A percentile compares a stretch with the other conserved stretches of the same genome.
Evolutionary conservation across 768 basidiomycete species (phyloP).

Genomic region (Lactarius pseudohatsudake): DNA sequence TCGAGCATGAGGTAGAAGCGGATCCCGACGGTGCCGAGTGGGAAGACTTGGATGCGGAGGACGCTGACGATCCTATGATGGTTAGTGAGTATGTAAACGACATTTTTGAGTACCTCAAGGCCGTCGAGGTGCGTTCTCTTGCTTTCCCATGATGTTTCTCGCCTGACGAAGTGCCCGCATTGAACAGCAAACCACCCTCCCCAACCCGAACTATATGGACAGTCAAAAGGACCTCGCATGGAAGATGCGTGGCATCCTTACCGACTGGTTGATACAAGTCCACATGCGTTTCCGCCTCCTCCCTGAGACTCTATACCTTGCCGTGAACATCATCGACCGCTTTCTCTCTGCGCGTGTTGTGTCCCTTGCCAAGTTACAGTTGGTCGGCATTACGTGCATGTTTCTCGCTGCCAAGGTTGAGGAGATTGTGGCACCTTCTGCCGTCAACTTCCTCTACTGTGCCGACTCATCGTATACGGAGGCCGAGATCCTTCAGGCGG

Average conservation of each 20-base stretch:
- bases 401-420: constrained; percentile 92
- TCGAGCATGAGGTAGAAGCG: constrained; percentile 55
- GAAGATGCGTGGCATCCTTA: constrained; percentile 85
- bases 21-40: constrained; percentile 68
- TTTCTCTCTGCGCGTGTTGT: constrained; percentile 60
- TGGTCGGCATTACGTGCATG: constrained; percentile 86
- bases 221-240: constrained; percentile 81
- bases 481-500: constrained; percentile 84
- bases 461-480: constrained; percentile 75
- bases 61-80: constrained; percentile 93
- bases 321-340: constrained; percentile 76
- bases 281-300: constrained; percentile 83
- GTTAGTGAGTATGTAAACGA: constrained; percentile 95
- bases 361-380: constrained; percentile 61
- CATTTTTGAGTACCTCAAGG: constrained; percentile 88
- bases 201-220: constrained; percentile 83
- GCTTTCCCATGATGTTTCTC: constrained; percentile 24
- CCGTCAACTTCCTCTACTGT: constrained; percentile 75
- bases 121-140: constrained; percentile 63
- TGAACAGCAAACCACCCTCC: constrained; percentile 68
- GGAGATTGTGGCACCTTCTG: constrained; percentile 86
- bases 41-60: constrained; percentile 92
- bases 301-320: constrained; percentile 90
- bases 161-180: background rate
- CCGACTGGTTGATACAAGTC: constrained; percentile 93